A percentile compares a stretch with the other conserved stretches of the same genome.
phyloP scores from a whole-genome alignment of 2,329 filamentous ascomycete species.

The Arthrobotrys megalospora region DNA sequence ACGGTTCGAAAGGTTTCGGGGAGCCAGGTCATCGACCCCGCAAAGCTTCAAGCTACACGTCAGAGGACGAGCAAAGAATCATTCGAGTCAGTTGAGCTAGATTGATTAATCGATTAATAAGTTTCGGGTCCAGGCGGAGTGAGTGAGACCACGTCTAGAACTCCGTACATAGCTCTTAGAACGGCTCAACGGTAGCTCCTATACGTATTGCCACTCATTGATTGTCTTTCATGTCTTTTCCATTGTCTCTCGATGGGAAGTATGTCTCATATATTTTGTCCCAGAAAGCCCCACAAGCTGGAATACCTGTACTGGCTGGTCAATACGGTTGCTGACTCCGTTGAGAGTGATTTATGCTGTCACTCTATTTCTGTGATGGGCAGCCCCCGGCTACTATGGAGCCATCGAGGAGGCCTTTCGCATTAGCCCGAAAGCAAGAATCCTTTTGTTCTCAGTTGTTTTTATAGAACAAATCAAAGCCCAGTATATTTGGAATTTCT shows the following conservation, averaged over 20 bases:
- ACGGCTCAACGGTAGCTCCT: not conserved
- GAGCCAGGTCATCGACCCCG: conserved; percentile 21
- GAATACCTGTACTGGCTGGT: not conserved
- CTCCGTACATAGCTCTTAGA: not conserved
- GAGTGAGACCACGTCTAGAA: conserved; percentile 8
- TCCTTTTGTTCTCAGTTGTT: not conserved
- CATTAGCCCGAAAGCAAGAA: conserved; percentile 19
- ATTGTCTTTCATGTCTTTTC: not conserved
- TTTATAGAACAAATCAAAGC: not conserved
- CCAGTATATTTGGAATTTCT: conserved; percentile 41
- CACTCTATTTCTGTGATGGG: not conserved
- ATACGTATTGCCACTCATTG: conserved; percentile 15
- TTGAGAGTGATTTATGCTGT: not conserved
- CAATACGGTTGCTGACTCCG: too few relatives aligned
- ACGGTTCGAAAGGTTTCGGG: conserved; percentile 35
- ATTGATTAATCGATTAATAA: conserved; percentile 33
- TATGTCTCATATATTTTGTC: conserved; percentile 11
- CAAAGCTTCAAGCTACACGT: conserved; percentile 17
- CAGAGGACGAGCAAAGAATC: conserved; percentile 39
- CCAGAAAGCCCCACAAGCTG: not conserved
- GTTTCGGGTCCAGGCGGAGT: conserved; percentile 8
- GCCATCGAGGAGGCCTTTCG: not conserved
- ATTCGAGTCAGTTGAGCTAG: conserved; percentile 37
- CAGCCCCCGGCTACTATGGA: not conserved
- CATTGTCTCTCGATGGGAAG: not conserved